These are phyloP conservation scores for Thinopyrum elongatum DNA, from an alignment of 176 grass and related monocot genomes.

Conservation along the genomic window DNA sequence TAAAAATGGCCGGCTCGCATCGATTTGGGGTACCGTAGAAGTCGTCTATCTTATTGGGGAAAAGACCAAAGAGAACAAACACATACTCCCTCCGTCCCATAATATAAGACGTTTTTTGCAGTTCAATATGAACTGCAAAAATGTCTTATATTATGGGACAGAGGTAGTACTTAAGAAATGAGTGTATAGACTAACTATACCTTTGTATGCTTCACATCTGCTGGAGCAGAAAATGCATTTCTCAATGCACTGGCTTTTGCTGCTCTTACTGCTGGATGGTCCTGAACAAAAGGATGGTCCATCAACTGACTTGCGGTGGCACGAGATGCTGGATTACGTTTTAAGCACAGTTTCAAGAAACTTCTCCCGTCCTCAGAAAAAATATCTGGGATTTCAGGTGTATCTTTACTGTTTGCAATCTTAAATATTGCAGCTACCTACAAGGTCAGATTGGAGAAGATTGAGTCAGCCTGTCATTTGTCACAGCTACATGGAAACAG, in stretches of 20 bases:
- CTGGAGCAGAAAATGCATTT: slow-evolving; percentile 38
- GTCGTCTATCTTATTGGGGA: neutral
- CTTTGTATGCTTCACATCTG: slow-evolving; percentile 30
- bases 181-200: slow-evolving; percentile 24
- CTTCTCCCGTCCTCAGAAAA: slow-evolving; percentile 75
- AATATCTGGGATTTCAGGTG: slow-evolving; percentile 78
- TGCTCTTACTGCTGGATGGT: slow-evolving; percentile 53
- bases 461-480: neutral
- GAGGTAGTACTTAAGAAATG: neutral
- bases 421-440: slow-evolving; percentile 99
- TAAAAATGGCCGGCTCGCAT: neutral
- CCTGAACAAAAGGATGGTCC: slow-evolving; percentile 92
- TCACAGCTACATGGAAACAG: slow-evolving; percentile 21
- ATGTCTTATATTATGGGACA: too few relatives aligned
- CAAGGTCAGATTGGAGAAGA: slow-evolving; percentile 26
- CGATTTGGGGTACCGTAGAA: neutral
- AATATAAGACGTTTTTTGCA: too few relatives aligned
- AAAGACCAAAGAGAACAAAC: neutral
- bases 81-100: too few relatives aligned
- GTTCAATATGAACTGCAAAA: too few relatives aligned
- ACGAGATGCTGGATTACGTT: slow-evolving; percentile 72
- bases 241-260: slow-evolving; percentile 45
- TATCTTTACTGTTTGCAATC: slow-evolving; percentile 97
- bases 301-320: slow-evolving; percentile 64
- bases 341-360: slow-evolving; percentile 76